Evolutionary conservation across 75 land plant species (phyloP), one percentile per base, ranked within the genome.

Genomic region (Picea glauca): DNA sequence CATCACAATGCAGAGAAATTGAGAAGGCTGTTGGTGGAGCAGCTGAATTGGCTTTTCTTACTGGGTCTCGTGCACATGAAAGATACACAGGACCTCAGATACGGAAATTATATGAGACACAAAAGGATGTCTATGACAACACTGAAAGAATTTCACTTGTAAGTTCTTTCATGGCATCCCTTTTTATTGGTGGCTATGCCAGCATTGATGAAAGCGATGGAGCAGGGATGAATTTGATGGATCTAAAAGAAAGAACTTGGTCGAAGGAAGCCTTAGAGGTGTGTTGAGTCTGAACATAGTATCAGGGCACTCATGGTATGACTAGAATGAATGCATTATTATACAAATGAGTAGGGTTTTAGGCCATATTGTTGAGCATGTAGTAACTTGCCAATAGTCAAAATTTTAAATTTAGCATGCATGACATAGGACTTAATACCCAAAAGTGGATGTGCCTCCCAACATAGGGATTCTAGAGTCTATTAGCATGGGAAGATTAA

Each of bases 211-310:
- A 97, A 76, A 88, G 91, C 38, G 99, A 97, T 89, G 99, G 92
- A 54, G 93, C 99, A 65, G 99, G 99, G 63, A 95, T 95, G 99
- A 97, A 97, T 72, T 82, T 97, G 76, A 95, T 97, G 99, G 99
- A 93, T 62, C 83, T 97, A 31, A 88, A 82, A 77, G 57, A 83
- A 62, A 81, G 96, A n/a, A 66, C 78, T 2, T 97, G 99, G 99
- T 91, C 93, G 4, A 80, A 88, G 31, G 80, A 61, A 82, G 91
- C 81, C 74, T 82, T 95, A 63, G 84, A 97, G 91, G 99, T 93
- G 31, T 60, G 84, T 81, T 62, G 18, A 32, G 50, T 15, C 15
- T 70, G 54, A 32, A 32, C 54, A 20, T 18, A 17, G 43, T 70
- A 7, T 43, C 11, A 43, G 8, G 13, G 74, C n/a, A 12, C 23